Evolutionary conservation across 352 stramenopile species (phyloP).

Genomic region (Phytophthora hybrid): DNA sequence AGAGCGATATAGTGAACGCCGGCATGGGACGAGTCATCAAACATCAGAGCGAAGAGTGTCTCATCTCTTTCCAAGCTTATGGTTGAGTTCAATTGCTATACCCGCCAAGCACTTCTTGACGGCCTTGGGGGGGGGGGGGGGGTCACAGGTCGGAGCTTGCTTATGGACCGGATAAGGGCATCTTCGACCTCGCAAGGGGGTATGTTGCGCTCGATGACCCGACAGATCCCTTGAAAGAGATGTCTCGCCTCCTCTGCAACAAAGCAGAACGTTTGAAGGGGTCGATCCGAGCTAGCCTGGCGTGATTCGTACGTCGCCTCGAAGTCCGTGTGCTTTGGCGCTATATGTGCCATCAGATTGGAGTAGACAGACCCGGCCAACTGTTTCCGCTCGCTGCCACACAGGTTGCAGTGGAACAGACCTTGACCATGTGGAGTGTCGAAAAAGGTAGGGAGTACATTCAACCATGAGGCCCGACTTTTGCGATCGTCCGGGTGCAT

Average conservation of each 20-base stretch:
- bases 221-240: slow-evolving; percentile 4
- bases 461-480: too few relatives aligned
- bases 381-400: slow-evolving; percentile 1
- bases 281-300: neutral
- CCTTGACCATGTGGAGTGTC: too few relatives aligned
- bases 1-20: slow-evolving; percentile 12
- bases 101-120: slow-evolving; percentile 15
- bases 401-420: slow-evolving; percentile 6
- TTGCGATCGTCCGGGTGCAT: too few relatives aligned
- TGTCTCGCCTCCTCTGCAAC: slow-evolving; percentile 8
- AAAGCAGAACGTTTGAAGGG: neutral
- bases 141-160: slow-evolving; percentile 9
- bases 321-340: neutral
- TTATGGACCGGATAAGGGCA: slow-evolving; percentile 1
- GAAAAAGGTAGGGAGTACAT: too few relatives aligned
- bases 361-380: neutral
- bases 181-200: slow-evolving; percentile 3
- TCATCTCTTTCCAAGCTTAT: neutral
- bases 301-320: neutral
- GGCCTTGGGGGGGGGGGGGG: too few relatives aligned
- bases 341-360: slow-evolving; percentile 8
- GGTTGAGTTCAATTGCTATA: neutral
- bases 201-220: slow-evolving; percentile 4
- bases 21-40: slow-evolving; percentile 18
- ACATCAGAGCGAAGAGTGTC: slow-evolving; percentile 17